Evolutionary conservation across 179 eudicot genomes (phyloP), one percentile per base, ranked within the genome.

Genomic region (Camellia oleifera): DNA sequence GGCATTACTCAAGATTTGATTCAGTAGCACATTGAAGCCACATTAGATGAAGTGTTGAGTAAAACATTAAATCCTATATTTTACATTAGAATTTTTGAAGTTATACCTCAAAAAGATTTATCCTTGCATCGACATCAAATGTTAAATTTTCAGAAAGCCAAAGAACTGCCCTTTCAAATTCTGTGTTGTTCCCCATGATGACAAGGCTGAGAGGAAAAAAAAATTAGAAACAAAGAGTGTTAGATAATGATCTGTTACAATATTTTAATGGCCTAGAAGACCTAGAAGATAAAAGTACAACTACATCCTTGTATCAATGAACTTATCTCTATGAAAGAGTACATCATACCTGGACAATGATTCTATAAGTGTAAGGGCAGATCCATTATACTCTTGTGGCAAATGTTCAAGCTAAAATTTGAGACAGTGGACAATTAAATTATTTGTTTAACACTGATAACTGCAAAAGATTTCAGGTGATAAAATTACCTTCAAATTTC

Each of bases 121-220:
- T 87, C 86, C 99, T 89, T 71, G 97, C 99, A 86, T 95, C 99
- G 63, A 92, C 95, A 83, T 95, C 97, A 86, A 95, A 92, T 73
- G 85, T 81, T 46, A 95, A 84, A 81, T 95, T 90, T 82, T 92
- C 88, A 57, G 99, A 94, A 82, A 95, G 94, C 99, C 99, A 95
- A 73, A 85, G 79, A 81, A 95, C 93, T 67, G 88, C 95, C 81
- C 82, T 89, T 84, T 89, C 95, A 79, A 95, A 95, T 81, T 95
- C 99, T 11, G 97, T 90, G 83, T 84, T 75, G 89, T 95, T 95
- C 46, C 97, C 98, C 91, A 95, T 62, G 65, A 95, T 88, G 60
- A 90, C 85, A 69, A 95, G 99, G 84, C 99, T 95, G 94, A 77
- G 81, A 63, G 40, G 2, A 32, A 32, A 32, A 75, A 58, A 14